Conservation (phyloP, 257 asterid species). For the Lantana camara region DNA sequence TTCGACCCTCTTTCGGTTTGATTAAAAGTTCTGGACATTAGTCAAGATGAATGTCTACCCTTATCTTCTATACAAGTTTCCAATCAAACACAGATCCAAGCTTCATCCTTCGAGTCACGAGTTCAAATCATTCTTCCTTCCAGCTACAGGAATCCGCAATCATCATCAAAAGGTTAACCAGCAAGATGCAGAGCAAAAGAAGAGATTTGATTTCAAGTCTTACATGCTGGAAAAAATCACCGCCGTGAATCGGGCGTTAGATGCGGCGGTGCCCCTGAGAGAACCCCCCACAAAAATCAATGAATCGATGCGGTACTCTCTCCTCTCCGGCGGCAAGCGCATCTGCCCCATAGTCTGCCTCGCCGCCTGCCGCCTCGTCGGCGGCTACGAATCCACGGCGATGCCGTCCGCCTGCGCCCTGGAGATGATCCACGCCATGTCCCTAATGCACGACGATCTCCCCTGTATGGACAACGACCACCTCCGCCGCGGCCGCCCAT, state of each 20-base stretch:
- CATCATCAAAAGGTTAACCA: conserved; percentile 11
- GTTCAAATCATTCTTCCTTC: background rate
- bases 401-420: conserved; percentile 49
- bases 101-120: background rate
- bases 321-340: conserved; percentile 43
- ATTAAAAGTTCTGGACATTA: too few species aligned
- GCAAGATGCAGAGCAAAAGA: background rate
- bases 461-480: conserved; percentile 52
- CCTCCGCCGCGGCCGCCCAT: conserved; percentile 40
- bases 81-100: background rate
- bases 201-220: conserved; percentile 31
- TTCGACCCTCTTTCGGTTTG: too few species aligned
- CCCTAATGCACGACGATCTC: conserved; percentile 47
- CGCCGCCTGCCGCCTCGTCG: conserved; percentile 44
- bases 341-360: conserved; percentile 48
- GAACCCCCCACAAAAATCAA: conserved; percentile 34
- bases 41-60: background rate
- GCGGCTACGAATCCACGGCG: conserved; percentile 37
- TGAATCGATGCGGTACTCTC: conserved; percentile 43
- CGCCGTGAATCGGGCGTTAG: conserved; percentile 39
- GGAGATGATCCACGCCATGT: conserved; percentile 50
- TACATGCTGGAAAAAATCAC: conserved; percentile 33
- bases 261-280: conserved; percentile 31
- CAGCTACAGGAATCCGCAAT: background rate
- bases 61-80: background rate